Base-by-base conservation (phyloP, 768 basidiomycete species). In the Boletus rubropictus region DNA sequence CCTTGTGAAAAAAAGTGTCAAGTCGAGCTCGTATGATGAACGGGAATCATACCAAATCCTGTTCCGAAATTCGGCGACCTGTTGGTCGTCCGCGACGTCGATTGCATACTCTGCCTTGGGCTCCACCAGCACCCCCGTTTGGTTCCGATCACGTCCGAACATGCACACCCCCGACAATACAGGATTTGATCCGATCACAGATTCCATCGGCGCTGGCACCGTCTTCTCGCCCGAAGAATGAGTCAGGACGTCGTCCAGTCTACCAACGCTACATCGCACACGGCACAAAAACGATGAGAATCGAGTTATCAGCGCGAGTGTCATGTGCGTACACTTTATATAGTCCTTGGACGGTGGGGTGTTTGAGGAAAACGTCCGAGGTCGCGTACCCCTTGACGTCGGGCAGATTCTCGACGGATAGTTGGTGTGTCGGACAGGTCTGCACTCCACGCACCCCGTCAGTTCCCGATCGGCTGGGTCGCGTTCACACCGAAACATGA, bases 341-440 rank as follows among this genome's bases (percentile, higher is more conserved):
- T n/a, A 72, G 56, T 12, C 65, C 59, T 4, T 65, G 54, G 9
- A 69, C 68, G 6, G 68, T 71, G 1, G 77, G 73, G 49, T 78
- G 77, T 21, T 61, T 64, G 28, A 67, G 12, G 50, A 71, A 74
- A 7, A 74, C 53, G 57, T 77, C 76, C 3, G 67, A 69, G 10
- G 69, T 75, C 2, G 69, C 69, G 39, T 75, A 76, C 11, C 75
- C 75, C 34, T 53, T 58, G 5, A 62, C 59, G 29, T 77, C 67
- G 3, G 54, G 49, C 5, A 73, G 21, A 39, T 74, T 74, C 22
- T 68, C 63, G 3, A 68, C 54, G 3, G 63, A 55, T 1, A 61
- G 50, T 9, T 53, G 52, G 46, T 68, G 64, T 3, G 41, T 66
- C 11, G 63, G 52, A 24, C 43, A 57, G 6, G 57, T 55, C 70